Base-by-base conservation (phyloP, 2,329 filamentous ascomycete species). In the Fusarium luffae region DNA sequence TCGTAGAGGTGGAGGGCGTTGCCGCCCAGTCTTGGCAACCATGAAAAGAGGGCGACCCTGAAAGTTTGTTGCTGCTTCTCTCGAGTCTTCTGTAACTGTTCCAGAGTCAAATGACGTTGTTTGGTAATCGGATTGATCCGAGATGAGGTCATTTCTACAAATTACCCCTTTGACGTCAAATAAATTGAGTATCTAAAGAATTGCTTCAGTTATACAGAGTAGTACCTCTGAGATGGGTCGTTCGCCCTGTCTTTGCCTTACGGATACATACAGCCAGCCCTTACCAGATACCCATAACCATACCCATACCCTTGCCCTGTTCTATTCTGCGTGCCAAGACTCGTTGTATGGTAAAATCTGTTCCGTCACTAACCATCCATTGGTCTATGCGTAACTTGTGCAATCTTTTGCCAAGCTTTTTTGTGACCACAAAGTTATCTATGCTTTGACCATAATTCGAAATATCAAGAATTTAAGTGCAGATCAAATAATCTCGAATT, bases 11-110 rank as follows among this genome's bases (percentile, higher is more conserved):
- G 41, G 21, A 37, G 16, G 64, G 50, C 71, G 69, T 69, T 67
- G 63, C 69, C 60, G 63, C 71, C 63, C 69, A 73, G 66, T 65
- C 71, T 74, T 74, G 71, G 71, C 71, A 54, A 19, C 18, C 19
- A 25, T 21, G 23, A 19, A 18, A 25, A 34, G 44, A 70, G 54
- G 50, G 46, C 57, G 67, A 70, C 67, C 67, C 67, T 70, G 63
- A 64, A 70, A n/a, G n/a, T n/a, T n/a, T n/a, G n/a, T n/a, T n/a
- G n/a, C n/a, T n/a, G n/a, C n/a, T 52, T 52, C 49, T 27, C 13
- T 21, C 14, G 13, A 41, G 40, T 27, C 46, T 48, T 60, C 13
- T 32, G 30, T 34, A 32, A 6, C 42, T 32, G 7, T 63, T 25
- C 34, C 40, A 30, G 37, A 42, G 19, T 47, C 19, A 32, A 59